Percentiles rank a stretch among this genome's conserved stretches.
phyloP scores from a whole-genome alignment of 2,329 filamentous ascomycete genomes.

The Neopestalotiopsis clavispora region DNA sequence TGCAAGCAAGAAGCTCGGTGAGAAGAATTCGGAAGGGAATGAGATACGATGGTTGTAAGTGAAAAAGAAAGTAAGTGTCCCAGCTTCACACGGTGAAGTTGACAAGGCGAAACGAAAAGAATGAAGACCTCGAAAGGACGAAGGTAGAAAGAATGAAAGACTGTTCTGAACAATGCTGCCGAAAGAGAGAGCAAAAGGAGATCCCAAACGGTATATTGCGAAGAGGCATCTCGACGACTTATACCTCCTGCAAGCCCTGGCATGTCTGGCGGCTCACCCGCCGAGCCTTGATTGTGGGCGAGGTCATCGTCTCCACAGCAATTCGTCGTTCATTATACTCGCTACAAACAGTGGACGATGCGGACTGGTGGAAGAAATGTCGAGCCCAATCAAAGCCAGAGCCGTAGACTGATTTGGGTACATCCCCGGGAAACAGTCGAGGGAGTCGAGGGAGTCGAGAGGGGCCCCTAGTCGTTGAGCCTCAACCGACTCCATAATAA shows the following conservation, averaged over 20 bases:
- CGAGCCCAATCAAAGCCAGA: background rate
- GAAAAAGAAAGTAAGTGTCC: constrained; percentile 16
- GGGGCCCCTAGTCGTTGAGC: constrained; percentile 9
- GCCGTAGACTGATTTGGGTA: background rate
- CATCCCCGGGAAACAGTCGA: background rate
- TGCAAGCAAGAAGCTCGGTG: background rate
- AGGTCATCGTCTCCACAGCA: background rate
- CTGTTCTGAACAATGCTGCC: constrained; percentile 15
- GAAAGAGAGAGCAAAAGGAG: background rate
- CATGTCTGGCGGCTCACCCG: background rate
- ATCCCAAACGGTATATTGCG: background rate
- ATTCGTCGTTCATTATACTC: constrained; percentile 14
- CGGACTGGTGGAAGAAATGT: constrained; percentile 15
- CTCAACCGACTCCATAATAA: constrained; percentile 9
- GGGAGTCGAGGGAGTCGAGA: background rate
- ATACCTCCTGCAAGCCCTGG: background rate
- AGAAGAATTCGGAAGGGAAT: background rate
- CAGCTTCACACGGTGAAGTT: constrained; percentile 22
- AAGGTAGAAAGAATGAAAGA: constrained; percentile 12
- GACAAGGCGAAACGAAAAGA: constrained; percentile 18
- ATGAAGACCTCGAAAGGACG: constrained; percentile 10
- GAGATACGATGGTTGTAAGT: background rate
- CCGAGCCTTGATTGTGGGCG: background rate
- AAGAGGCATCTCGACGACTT: constrained; percentile 8
- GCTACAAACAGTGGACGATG: constrained; percentile 10